Evolutionary conservation across 306 rosid genomes (phyloP).

Genomic region (Rosa chinensis): DNA sequence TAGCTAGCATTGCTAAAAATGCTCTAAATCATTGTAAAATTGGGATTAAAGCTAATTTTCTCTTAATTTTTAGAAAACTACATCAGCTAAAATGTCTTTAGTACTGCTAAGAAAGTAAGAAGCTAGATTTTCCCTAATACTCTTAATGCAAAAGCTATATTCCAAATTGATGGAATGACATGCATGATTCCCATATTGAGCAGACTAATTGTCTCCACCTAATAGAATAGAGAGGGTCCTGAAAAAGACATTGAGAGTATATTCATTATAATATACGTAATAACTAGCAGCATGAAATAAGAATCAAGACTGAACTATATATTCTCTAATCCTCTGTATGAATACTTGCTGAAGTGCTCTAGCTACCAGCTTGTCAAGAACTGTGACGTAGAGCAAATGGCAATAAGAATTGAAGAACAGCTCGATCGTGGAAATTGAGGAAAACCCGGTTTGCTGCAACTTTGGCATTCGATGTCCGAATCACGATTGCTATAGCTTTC

Average conservation of each 20-base stretch:
- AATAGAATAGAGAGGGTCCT: background rate
- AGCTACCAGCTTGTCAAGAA: slow-evolving; percentile 16
- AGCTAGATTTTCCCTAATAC: background rate
- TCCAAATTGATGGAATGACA: background rate
- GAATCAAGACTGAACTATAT: slow-evolving; percentile 32
- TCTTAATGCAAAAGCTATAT: background rate
- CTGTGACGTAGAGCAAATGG: no score
- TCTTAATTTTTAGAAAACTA: background rate
- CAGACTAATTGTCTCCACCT: background rate
- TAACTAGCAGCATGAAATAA: slow-evolving; percentile 23
- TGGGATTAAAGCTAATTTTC: no score
- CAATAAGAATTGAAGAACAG: no score
- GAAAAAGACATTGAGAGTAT: background rate
- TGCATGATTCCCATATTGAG: background rate
- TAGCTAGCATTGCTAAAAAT: no score
- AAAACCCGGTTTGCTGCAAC: no score
- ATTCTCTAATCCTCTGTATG: slow-evolving; percentile 24
- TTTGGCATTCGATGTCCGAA: no score
- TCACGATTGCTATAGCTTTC: no score
- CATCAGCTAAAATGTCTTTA: background rate
- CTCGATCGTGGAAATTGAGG: no score
- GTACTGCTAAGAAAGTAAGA: background rate
- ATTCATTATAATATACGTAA: background rate
- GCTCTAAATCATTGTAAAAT: no score
- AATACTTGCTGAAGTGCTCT: slow-evolving; percentile 19